phyloP scores from a whole-genome alignment of 1,284 basidiomycete genomes.

The Cutaneotrichosporon sp. region DNA sequence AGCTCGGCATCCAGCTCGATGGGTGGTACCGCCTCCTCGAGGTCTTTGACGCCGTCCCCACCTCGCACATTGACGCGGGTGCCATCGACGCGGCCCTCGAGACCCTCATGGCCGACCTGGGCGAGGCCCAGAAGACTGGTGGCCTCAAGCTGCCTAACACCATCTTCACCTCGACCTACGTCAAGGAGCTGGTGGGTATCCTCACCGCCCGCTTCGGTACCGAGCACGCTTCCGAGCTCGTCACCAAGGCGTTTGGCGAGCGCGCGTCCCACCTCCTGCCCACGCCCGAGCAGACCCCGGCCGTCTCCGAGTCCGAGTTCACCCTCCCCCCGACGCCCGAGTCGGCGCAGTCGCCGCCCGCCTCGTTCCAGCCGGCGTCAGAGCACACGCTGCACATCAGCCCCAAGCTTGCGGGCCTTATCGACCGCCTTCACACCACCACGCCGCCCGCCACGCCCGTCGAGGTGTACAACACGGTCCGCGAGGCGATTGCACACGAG shows the following conservation, averaged over 20 bases:
- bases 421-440: conserved; percentile 22
- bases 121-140: conserved; percentile 22
- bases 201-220: conserved; percentile 38
- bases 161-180: conserved; percentile 39
- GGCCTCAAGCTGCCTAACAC: conserved; percentile 48
- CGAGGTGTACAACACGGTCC: conserved; percentile 19
- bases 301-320: conserved; percentile 15
- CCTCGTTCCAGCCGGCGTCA: conserved; percentile 18
- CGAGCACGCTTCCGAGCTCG: conserved; percentile 36
- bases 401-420: conserved; percentile 22
- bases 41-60: conserved; percentile 11
- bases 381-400: conserved; percentile 24
- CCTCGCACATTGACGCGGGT: conserved; percentile 21
- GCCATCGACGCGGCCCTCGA: conserved; percentile 55
- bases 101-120: conserved; percentile 57
- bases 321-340: conserved; percentile 19
- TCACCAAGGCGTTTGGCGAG: conserved; percentile 30
- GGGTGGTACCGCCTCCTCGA: conserved; percentile 26
- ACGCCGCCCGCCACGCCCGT: conserved; percentile 14
- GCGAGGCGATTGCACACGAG: conserved; percentile 21
- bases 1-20: conserved; percentile 10
- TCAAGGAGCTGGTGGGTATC: conserved; percentile 36
- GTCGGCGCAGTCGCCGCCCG: conserved; percentile 13
- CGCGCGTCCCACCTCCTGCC: conserved; percentile 26
- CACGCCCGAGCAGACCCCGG: conserved; percentile 19